These are phyloP conservation scores for Penicillium taxi DNA, from an alignment of 495 filamentous ascomycete species.

Conservation along the genomic window DNA sequence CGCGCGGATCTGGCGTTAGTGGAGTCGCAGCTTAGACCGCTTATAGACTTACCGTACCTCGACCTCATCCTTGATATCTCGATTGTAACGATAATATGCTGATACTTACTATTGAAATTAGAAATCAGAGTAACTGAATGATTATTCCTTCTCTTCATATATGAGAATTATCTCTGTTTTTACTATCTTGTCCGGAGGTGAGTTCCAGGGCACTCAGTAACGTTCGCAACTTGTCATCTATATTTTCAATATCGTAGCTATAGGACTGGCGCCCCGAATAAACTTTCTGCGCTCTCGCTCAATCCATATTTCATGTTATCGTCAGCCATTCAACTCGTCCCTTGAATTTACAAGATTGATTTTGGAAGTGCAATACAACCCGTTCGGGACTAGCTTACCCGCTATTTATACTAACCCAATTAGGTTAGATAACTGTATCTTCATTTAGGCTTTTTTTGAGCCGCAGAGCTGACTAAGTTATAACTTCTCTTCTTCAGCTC, in stretches of 20 bases:
- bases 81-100: no score
- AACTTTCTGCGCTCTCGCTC: no score
- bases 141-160: no score
- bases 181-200: constrained; percentile 4
- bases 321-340: neutral
- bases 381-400: constrained; percentile 14
- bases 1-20: constrained; percentile 21
- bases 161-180: no score
- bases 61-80: no score
- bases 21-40: constrained; percentile 8
- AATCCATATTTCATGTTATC: no score
- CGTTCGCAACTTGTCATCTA: neutral
- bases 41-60: neutral
- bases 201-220: constrained; percentile 1
- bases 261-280: no score
- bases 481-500: constrained; percentile 19
- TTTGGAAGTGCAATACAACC: constrained; percentile 8
- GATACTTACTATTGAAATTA: no score
- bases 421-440: constrained; percentile 13
- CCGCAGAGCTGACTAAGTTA: constrained; percentile 35
- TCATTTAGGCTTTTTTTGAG: constrained; percentile 39
- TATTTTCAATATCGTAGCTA: neutral
- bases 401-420: constrained; percentile 6
- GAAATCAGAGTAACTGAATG: no score
- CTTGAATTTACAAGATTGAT: neutral